Percentiles rank a stretch among this genome's conserved stretches.
Conservation (phyloP, 192 early-diverging fungal genomes). For the Umbelopsis ramanniana region DNA sequence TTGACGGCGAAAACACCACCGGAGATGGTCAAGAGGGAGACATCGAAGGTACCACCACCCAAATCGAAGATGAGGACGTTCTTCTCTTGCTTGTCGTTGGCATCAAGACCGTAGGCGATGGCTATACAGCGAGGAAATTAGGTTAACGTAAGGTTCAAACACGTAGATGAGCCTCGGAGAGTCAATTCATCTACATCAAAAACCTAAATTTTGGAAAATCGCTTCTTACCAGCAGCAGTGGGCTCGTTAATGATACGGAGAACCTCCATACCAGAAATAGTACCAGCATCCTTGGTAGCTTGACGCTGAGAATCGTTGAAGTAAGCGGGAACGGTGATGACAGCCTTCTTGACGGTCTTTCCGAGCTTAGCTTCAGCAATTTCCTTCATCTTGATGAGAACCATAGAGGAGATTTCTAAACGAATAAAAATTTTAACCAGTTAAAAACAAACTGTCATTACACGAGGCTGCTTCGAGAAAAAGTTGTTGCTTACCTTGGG, state of each 20-base stretch:
- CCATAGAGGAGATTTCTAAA: constrained; percentile 96
- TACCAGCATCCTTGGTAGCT: constrained; percentile 86
- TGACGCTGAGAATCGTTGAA: constrained; percentile 90
- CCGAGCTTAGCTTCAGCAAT: constrained; percentile 94
- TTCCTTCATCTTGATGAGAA: constrained; percentile 98
- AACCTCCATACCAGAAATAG: constrained; percentile 78
- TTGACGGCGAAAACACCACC: constrained; percentile 82
- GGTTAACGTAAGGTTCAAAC: too few relatives aligned
- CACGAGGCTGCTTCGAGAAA: too few relatives aligned
- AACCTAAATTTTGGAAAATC: too few relatives aligned
- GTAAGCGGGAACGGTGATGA: constrained; percentile 98
- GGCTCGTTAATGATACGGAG: constrained; percentile 89
- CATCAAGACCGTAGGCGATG: constrained; percentile 84
- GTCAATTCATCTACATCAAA: too few relatives aligned
- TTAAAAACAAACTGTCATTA: not conserved
- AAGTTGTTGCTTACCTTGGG: constrained; percentile 32
- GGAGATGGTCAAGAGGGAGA: constrained; percentile 77
- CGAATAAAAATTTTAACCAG: not conserved
- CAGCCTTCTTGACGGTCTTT: constrained; percentile 83
- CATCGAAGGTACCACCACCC: constrained; percentile 88
- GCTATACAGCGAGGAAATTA: constrained; percentile 35
- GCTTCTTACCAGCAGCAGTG: constrained; percentile 61
- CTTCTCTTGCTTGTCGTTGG: constrained; percentile 73
- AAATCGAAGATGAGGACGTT: constrained; percentile 82
- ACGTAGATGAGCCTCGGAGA: too few relatives aligned